Evolutionary conservation across 1,139 yeast species (phyloP).

Genomic region (Sporopachydermia cereana): DNA sequence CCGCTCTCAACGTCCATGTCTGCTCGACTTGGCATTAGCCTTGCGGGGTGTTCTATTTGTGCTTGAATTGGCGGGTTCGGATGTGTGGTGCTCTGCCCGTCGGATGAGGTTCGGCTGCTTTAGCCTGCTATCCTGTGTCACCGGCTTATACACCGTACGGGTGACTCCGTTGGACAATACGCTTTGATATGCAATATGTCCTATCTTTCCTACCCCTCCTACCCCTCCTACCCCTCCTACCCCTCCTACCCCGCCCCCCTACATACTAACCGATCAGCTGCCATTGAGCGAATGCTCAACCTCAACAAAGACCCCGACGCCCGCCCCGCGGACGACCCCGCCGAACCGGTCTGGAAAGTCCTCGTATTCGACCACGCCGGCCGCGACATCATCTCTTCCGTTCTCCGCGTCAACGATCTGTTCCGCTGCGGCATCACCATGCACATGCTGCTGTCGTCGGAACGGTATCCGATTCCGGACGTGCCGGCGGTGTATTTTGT

Average conservation of each 20-base stretch:
- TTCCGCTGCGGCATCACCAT: slow-evolving; percentile 84
- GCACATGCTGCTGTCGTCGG: slow-evolving; percentile 60
- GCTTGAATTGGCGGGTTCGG: too few species aligned
- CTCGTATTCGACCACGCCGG: slow-evolving; percentile 72
- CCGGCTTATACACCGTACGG: too few species aligned
- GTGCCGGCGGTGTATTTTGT: slow-evolving; percentile 91
- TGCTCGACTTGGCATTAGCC: too few species aligned
- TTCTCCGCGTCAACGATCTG: slow-evolving; percentile 80
- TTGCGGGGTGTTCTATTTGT: too few species aligned
- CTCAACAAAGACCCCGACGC: slow-evolving; percentile 31
- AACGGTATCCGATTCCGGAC: slow-evolving; percentile 74
- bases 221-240: not conserved
- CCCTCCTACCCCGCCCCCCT: not conserved
- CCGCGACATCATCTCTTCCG: slow-evolving; percentile 78
- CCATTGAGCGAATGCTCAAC: slow-evolving; percentile 75
- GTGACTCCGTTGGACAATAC: too few species aligned
- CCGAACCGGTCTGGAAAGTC: slow-evolving; percentile 86
- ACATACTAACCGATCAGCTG: slow-evolving; percentile 19
- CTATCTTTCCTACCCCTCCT: too few species aligned
- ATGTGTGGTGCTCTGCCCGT: too few species aligned
- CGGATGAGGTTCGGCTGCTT: too few species aligned
- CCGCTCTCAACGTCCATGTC: too few species aligned
- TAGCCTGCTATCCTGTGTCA: too few species aligned
- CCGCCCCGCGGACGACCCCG: slow-evolving; percentile 16
- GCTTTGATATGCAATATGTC: too few species aligned